Base-by-base conservation (phyloP, 2,329 filamentous ascomycete species). In the Cytospora piceae region DNA sequence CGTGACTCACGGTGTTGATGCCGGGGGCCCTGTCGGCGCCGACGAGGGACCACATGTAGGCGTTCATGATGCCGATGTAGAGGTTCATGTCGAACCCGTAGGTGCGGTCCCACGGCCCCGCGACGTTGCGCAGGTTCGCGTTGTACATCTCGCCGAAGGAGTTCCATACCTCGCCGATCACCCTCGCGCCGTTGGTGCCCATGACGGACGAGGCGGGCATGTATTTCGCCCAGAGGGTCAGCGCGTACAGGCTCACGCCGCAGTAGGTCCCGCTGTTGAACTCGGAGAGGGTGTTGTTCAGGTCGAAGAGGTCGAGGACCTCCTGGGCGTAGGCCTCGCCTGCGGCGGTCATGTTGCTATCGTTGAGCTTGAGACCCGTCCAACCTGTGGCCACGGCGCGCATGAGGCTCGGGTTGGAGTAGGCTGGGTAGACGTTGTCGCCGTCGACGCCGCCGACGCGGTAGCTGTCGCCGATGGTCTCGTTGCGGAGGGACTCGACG, bases 11-110 rank as follows among this genome's bases (percentile, higher is more conserved):
- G 60, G 74, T 75, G 6, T 71, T 64, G 32, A 76, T 74, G 1
- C 79, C 65, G 0, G 77, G 77, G 0, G 77, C 76, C 17, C 74
- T 73, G 32, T 80, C 77, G 61, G 85, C 82, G 11, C 85, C 85
- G 6, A 85, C 77, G 4, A 87, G 66, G 0, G 82, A 80, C 86
- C 86, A 89, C 67, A 89, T 79, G 74, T 85, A 85, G 17, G 85
- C 72, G 0, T 82, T 82, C 72, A 88, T 81, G 58, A 89, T 79
- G 61, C 83, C 83, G 4, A 88, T 72, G 69, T 89, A 89, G 8
- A 80, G 76, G 63, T 86, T 87, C 86, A 89, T 87, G 66, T 89
- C 86, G 65, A 83, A 88, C 0, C 86, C 86, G 68, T 89, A 89
- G 0, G 82, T 78, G 0, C 87, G 81, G 72, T 89, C 87, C 87